Evolutionary conservation across 176 grass and related monocot species (phyloP).

Genomic region (Triticum monococcum): DNA sequence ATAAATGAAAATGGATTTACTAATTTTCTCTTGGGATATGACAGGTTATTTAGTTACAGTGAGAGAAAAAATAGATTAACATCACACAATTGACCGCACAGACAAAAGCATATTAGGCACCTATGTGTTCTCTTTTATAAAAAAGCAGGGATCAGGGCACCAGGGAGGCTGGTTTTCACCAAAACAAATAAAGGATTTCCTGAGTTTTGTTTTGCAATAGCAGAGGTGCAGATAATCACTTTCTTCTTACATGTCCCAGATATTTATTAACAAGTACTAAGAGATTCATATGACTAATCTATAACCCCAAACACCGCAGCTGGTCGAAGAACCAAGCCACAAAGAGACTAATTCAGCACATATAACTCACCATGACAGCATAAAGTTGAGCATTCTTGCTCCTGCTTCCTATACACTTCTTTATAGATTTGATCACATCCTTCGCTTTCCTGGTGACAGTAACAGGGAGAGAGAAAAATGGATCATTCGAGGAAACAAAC

Average conservation of each 20-base stretch:
- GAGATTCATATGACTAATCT: slow-evolving; percentile 1
- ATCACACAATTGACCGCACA: not conserved
- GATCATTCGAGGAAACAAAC: slow-evolving; percentile 11
- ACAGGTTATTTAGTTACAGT: not conserved
- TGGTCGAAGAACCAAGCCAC: not conserved
- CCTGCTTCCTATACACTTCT: slow-evolving; percentile 76
- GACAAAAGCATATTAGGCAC: slow-evolving; percentile 23
- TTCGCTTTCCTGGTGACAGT: slow-evolving; percentile 79
- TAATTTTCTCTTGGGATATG: not conserved
- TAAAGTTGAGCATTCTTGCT: slow-evolving; percentile 74
- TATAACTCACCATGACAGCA: slow-evolving; percentile 80
- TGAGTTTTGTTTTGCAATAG: not conserved
- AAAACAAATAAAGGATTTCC: not conserved
- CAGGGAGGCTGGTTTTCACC: not conserved
- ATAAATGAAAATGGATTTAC: not conserved
- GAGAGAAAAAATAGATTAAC: not conserved
- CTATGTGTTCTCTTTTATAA: not conserved
- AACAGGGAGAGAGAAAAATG: slow-evolving; percentile 14
- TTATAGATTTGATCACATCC: slow-evolving; percentile 87
- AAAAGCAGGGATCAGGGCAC: not conserved
- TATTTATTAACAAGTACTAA: slow-evolving; percentile 13
- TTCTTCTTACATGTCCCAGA: not conserved
- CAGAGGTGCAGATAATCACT: not conserved
- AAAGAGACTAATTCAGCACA: not conserved
- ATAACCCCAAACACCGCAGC: not conserved